These are phyloP conservation scores for Stenogyne calaminthoides DNA, from an alignment of 305 asterid genomes.

Conservation along the genomic window DNA sequence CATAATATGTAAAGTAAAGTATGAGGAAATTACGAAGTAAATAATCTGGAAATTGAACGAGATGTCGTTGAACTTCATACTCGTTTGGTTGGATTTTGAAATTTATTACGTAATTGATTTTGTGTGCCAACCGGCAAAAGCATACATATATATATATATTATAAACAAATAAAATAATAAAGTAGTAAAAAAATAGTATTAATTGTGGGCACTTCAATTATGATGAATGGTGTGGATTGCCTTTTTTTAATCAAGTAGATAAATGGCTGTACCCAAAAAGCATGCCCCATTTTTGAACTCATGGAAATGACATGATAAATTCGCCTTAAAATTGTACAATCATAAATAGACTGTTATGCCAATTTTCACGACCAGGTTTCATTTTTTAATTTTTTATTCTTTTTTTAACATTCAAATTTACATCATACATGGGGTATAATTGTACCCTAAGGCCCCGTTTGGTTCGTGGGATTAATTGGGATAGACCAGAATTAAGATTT, in stretches of 20 bases:
- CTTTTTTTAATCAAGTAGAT: background rate
- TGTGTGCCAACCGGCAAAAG: background rate
- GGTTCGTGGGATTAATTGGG: too few species aligned
- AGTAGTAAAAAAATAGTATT: too few species aligned
- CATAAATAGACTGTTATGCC: background rate
- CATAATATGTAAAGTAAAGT: too few species aligned
- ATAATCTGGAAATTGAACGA: background rate
- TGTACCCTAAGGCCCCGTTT: too few species aligned
- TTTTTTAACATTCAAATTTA: too few species aligned
- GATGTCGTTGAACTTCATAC: background rate
- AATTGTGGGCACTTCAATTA: background rate
- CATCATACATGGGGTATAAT: too few species aligned
- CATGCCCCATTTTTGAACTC: background rate
- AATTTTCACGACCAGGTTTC: too few species aligned
- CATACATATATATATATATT: too few species aligned
- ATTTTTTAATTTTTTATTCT: too few species aligned
- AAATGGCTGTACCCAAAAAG: background rate
- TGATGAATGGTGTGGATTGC: background rate
- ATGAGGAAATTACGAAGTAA: too few species aligned
- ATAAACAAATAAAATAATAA: background rate
- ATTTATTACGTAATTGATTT: background rate
- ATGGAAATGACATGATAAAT: background rate
- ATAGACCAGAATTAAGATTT: too few species aligned
- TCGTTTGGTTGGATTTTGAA: background rate
- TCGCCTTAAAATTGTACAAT: too few species aligned